A percentile compares a stretch with the other conserved stretches of the same genome.
Conservation (phyloP, 2,329 filamentous ascomycete species). For the Mycosphaerella arachidis region DNA sequence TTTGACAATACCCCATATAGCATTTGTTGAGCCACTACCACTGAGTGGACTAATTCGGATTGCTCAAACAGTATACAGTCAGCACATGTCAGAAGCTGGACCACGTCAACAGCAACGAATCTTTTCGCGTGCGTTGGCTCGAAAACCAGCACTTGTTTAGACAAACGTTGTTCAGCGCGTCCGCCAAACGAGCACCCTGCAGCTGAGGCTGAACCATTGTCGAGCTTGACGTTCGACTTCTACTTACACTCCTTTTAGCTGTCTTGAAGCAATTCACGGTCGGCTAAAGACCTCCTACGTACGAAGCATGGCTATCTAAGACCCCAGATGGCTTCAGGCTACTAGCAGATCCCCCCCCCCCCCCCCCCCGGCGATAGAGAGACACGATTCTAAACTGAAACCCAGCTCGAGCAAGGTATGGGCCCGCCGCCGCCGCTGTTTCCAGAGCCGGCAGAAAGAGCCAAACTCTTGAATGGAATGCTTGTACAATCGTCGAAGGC, state of each 20-base stretch:
- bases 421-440: not conserved
- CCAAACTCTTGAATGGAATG: not conserved
- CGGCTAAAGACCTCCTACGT: not conserved
- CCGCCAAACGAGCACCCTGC: no score
- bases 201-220: not conserved
- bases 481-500: not conserved
- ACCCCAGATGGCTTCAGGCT: not conserved
- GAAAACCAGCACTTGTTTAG: no score
- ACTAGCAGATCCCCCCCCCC: no score
- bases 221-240: no score
- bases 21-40: not conserved
- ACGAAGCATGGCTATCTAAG: not conserved
- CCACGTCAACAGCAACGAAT: not conserved
- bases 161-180: no score
- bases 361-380: no score
- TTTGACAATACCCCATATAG: slow-evolving; percentile 3
- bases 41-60: not conserved
- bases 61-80: not conserved
- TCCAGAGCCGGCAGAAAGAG: not conserved
- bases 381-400: not conserved
- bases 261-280: no score
- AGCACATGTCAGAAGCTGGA: not conserved
- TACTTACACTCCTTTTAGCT: no score
- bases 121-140: no score
- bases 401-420: slow-evolving; percentile 7